Evolutionary conservation across 495 filamentous ascomycete genomes (phyloP).

Genomic region (Alectoria sarmentosa): DNA sequence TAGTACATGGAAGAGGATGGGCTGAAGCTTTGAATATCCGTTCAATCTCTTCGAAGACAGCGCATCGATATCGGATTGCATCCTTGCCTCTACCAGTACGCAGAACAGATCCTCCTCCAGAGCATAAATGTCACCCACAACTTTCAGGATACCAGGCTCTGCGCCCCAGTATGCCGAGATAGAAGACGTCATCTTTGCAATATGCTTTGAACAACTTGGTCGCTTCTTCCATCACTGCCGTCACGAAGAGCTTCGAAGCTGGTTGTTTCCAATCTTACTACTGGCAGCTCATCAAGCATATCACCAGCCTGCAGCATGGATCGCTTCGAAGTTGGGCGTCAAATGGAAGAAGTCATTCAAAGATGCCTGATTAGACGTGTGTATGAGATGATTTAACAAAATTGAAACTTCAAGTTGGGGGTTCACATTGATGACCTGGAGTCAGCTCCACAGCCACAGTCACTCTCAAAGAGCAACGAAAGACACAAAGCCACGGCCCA

Average conservation of each 20-base stretch:
- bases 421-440: too few relatives aligned
- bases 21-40: conserved; percentile 36
- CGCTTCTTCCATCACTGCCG: conserved; percentile 16
- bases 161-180: conserved; percentile 37
- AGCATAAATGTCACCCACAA: conserved; percentile 25
- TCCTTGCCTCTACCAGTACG: conserved; percentile 34
- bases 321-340: background rate
- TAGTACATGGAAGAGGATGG: conserved; percentile 14
- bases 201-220: conserved; percentile 27
- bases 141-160: background rate
- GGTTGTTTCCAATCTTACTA: conserved; percentile 3
- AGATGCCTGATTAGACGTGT: background rate
- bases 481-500: too few relatives aligned
- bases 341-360: background rate
- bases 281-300: background rate
- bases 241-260: conserved; percentile 6
- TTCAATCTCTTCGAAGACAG: conserved; percentile 41
- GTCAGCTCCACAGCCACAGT: too few relatives aligned
- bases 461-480: too few relatives aligned
- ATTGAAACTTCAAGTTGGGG: too few relatives aligned
- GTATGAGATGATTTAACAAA: background rate
- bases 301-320: background rate
- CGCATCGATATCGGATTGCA: conserved; percentile 26
- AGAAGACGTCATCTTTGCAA: conserved; percentile 48
- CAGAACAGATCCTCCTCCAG: conserved; percentile 46